A percentile compares a stretch with the other conserved stretches of the same genome.
Evolutionary conservation across 2,329 filamentous ascomycete genomes (phyloP).

Genomic region (Harringtonia lauricola): DNA sequence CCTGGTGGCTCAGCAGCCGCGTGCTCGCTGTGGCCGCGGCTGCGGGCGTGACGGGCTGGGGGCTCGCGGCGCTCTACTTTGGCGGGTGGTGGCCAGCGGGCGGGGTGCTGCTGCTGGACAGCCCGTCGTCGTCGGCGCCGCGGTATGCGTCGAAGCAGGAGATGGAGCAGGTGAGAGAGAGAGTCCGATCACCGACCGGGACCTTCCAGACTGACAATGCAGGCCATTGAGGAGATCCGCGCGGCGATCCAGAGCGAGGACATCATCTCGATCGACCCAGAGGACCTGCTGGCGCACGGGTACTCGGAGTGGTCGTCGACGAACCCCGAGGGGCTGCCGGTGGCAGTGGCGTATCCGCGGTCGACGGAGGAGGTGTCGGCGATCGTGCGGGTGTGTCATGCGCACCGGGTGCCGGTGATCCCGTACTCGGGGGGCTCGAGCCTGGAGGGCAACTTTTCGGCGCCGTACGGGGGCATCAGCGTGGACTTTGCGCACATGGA

Average conservation of each 20-base stretch:
- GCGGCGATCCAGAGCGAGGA: slow-evolving; percentile 27
- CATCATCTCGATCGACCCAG: slow-evolving; percentile 50
- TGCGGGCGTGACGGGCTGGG: slow-evolving; percentile 30
- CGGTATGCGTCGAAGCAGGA: slow-evolving; percentile 30
- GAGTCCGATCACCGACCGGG: too few relatives aligned
- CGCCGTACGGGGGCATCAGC: slow-evolving; percentile 75
- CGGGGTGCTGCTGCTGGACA: slow-evolving; percentile 14
- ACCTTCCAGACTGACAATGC: neutral
- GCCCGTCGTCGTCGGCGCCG: slow-evolving; percentile 15
- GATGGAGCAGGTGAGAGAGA: slow-evolving; percentile 26
- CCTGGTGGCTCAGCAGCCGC: slow-evolving; percentile 18
- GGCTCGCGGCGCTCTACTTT: slow-evolving; percentile 20
- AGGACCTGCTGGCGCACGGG: slow-evolving; percentile 50
- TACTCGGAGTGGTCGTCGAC: slow-evolving; percentile 57
- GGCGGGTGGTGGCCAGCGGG: slow-evolving; percentile 12
- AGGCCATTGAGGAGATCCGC: slow-evolving; percentile 2
- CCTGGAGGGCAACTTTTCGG: slow-evolving; percentile 82
- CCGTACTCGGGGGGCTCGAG: slow-evolving; percentile 80
- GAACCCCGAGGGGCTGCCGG: slow-evolving; percentile 48
- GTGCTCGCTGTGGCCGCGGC: slow-evolving; percentile 27
- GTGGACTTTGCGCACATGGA: slow-evolving; percentile 89
- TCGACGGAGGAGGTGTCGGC: slow-evolving; percentile 47
- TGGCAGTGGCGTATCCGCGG: slow-evolving; percentile 53
- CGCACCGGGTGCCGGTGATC: slow-evolving; percentile 72
- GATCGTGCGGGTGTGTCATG: slow-evolving; percentile 60